phyloP scores from a whole-genome alignment of 371 early-diverging fungal species.

The Mucor circinelloides region DNA sequence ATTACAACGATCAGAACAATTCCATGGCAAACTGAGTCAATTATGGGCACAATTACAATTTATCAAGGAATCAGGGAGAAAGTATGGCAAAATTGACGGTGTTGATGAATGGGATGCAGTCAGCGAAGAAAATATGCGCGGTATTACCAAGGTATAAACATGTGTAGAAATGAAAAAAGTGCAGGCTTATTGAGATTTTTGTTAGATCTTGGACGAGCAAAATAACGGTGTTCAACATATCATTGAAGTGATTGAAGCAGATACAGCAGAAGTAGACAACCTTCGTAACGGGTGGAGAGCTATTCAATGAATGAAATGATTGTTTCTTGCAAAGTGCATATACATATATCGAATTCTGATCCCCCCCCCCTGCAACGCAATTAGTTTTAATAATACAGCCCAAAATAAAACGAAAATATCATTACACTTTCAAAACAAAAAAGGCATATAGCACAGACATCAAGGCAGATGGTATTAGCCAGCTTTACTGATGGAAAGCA shows the following conservation, averaged over 20 bases:
- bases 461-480: no score
- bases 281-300: conserved; percentile 10
- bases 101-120: conserved; percentile 44
- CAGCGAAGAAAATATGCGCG: conserved; percentile 44
- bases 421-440: background rate
- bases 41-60: conserved; percentile 80
- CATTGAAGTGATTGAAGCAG: conserved; percentile 58
- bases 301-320: background rate
- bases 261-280: conserved; percentile 32
- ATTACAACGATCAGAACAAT: conserved; percentile 74
- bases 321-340: background rate
- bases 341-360: background rate
- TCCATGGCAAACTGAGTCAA: conserved; percentile 80
- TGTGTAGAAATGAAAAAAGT: no score
- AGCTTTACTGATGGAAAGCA: no score
- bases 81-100: conserved; percentile 43
- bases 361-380: no score
- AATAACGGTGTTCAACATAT: conserved; percentile 67
- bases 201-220: conserved; percentile 62
- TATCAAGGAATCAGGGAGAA: conserved; percentile 71
- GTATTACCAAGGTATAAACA: conserved; percentile 60
- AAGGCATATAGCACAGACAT: background rate
- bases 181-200: no score
- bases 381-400: no score
- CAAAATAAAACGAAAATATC: no score